phyloP scores from a whole-genome alignment of 306 rosid species.

The Trifolium dubium region DNA sequence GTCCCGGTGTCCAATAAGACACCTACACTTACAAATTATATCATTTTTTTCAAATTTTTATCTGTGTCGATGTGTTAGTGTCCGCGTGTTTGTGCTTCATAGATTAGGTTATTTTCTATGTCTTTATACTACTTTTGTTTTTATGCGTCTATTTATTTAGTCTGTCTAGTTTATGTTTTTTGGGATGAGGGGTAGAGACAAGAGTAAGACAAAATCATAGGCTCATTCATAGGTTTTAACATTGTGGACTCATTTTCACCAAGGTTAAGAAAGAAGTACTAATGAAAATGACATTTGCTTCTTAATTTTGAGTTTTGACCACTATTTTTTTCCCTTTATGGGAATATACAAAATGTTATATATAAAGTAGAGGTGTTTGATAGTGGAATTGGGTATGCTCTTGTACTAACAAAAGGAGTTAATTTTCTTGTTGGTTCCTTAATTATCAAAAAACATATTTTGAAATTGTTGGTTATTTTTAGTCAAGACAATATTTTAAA shows the following conservation, averaged over 20 bases:
- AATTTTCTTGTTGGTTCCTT: not conserved
- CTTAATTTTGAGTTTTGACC: conserved; percentile 27
- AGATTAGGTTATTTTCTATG: not conserved
- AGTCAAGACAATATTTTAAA: not conserved
- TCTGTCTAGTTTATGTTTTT: conserved; percentile 11
- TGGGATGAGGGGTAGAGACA: conserved; percentile 29
- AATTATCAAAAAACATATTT: not conserved
- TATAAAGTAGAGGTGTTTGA: not conserved
- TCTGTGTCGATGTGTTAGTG: no score
- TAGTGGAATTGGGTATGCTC: conserved; percentile 16
- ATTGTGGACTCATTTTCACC: conserved; percentile 31
- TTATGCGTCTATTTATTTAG: not conserved
- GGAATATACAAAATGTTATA: not conserved
- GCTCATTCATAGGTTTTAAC: conserved; percentile 30
- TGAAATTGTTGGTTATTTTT: not conserved
- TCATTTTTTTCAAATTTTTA: no score
- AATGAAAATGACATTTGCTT: conserved; percentile 23
- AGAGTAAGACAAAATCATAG: conserved; percentile 39
- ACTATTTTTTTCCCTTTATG: not conserved
- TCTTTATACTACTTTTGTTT: not conserved
- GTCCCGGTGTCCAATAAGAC: no score
- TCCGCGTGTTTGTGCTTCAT: no score
- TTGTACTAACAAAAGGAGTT: conserved; percentile 1
- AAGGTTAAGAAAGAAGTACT: conserved; percentile 22
- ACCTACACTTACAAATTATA: no score